Evolutionary conservation across 2,329 filamentous ascomycete genomes (phyloP), one percentile per base, ranked within the genome.

Genomic region (Achaetomium macrosporum): DNA sequence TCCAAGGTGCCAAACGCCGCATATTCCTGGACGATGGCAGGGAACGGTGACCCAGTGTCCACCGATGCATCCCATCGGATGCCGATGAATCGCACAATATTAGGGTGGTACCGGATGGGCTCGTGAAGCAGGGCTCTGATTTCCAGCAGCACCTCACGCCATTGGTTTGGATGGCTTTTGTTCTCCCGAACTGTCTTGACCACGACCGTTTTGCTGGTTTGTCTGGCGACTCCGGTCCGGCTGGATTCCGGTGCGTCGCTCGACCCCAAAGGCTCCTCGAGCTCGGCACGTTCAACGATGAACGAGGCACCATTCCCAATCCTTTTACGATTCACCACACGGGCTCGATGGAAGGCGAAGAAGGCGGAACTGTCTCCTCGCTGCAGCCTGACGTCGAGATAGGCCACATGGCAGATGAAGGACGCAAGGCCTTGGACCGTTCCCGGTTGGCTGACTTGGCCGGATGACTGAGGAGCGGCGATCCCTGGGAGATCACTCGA

Each of bases 101-200:
- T 58, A 19, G 56, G 56, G 25, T 58, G 56, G 41, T 56, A 58
- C 8, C 53, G 56, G 29, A 58, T 43, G 8, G 56, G 56, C 30
- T 58, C 47, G 42, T 58, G 56, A 8, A 58, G 47, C 33, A 58
- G 35, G 20, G 53, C 56, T 17, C 56, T 43, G 37, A 56, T 54
- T 42, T 58, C 56, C 12, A 58, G 46, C 11, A 58, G 50, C 13
- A 56, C 47, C 30, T 58, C 56, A 4, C 40, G 29, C 56, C 56
- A 58, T 30, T 47, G 39, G 17, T 42, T 16, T 5, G 37, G 31
- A n/a, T 43, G 36, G 29, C 31, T 13, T 30, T 47, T 47, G 31
- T 50, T 35, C 6, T 49, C 53, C 12, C 50, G 47, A 37, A 51
- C 56, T 10, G 53, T 58, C 50, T 58, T 58, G 41, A 58, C 31